Evolutionary conservation across 805 yeast genomes (phyloP), one percentile per base, ranked within the genome.

Genomic region (Hyphopichia homilentoma): DNA sequence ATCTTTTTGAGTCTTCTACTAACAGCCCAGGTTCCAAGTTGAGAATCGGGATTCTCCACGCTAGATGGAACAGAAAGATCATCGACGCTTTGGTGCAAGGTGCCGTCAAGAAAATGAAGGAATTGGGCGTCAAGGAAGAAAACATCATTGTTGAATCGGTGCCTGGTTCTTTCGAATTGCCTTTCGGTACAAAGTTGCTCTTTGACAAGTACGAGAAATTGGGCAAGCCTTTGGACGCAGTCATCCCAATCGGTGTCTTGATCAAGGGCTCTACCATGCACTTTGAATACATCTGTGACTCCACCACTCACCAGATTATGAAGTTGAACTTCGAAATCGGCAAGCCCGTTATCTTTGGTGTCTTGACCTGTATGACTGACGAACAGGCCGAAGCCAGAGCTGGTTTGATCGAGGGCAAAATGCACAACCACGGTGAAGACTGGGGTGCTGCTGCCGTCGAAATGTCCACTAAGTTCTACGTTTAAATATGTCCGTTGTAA

Each of bases 391-490:
- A 81, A 45, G 79, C 80, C 14, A 81, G 98, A 62, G 95, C 97
- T 8, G 98, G 97, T 16, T 65, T 90, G 40, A 58, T 70, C 24
- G 61, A 61, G 19, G 87, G 83, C 36, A 79, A 79, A 46, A 75
- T 80, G 79, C 97, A 93, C 61, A 90, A 90, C 68, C 98, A 93
- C 53, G 98, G 98, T 43, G 86, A 76, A 52, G 98, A 93, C 59
- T 90, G 98, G 98, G 98, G 95, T 46, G 89, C 94, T 21, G 96
- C 97, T 34, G 98, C 98, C 11, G 96, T 93, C 17, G 98, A 90
- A 67, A 90, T 93, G 97, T 47, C 63, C 7, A 37, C 57, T 25
- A 66, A 66, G 43, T 65, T 64, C 35, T 11, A 20, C 5, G 20
- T 26, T 8, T 24, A 24, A 24, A n/a, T n/a, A n/a, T n/a, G n/a